Percentiles rank a stretch among this genome's conserved stretches.
These are phyloP conservation scores for Histomonas meleagridis DNA, from an alignment of 208 protist genomes.

Conservation along the genomic window DNA sequence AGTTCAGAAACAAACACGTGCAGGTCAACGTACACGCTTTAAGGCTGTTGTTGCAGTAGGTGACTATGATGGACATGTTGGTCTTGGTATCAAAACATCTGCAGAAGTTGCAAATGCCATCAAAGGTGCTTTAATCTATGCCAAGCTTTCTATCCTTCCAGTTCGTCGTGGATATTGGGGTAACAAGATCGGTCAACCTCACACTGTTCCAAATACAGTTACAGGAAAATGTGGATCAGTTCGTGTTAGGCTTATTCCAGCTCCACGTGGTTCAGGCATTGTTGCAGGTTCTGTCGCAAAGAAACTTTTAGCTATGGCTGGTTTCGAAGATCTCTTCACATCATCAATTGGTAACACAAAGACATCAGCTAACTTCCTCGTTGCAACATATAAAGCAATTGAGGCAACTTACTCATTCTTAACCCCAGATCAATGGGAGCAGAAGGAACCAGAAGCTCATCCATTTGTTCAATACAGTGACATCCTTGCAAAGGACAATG, in stretches of 20 bases:
- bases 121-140: conserved; percentile 81
- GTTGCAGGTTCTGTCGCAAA: conserved; percentile 87
- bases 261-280: conserved; percentile 94
- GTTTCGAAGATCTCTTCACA: conserved; percentile 95
- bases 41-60: conserved; percentile 97
- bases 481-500: background rate
- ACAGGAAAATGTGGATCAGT: conserved; percentile 96
- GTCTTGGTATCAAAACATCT: conserved; percentile 90
- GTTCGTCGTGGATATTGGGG: conserved; percentile 97
- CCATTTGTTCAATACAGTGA: conserved; percentile 68
- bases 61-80: conserved; percentile 88
- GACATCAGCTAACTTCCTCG: conserved; percentile 97
- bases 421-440: conserved; percentile 91
- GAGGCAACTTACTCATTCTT: conserved; percentile 89
- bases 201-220: conserved; percentile 96
- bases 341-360: conserved; percentile 80
- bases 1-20: conserved; percentile 97
- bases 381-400: conserved; percentile 90
- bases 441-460: conserved; percentile 64
- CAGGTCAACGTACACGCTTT: conserved; percentile 98
- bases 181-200: conserved; percentile 88
- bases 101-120: conserved; percentile 98
- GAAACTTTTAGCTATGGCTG: conserved; percentile 91
- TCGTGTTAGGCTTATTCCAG: conserved; percentile 84
- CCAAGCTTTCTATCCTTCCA: conserved; percentile 93